A percentile compares a stretch with the other conserved stretches of the same genome.
phyloP scores from a whole-genome alignment of 805 yeast genomes.

The Candida sithepensis region DNA sequence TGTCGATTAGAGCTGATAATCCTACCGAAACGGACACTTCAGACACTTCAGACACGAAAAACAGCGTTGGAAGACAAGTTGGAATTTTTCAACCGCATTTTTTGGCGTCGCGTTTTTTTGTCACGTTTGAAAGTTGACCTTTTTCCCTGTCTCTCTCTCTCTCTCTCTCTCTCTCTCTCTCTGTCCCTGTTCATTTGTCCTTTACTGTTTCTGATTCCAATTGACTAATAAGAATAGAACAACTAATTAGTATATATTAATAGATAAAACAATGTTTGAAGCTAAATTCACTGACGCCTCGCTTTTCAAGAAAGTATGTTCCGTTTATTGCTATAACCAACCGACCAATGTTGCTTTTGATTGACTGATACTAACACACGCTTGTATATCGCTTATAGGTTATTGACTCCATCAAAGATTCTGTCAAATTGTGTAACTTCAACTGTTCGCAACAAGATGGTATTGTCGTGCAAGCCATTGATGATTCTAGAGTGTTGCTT shows the following conservation, averaged over 20 bases:
- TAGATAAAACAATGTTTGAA: constrained; percentile 69
- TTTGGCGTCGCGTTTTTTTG: neutral
- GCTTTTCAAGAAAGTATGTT: constrained; percentile 72
- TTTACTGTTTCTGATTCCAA: no score
- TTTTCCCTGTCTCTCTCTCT: no score
- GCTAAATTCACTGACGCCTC: constrained; percentile 94
- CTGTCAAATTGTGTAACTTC: constrained; percentile 93
- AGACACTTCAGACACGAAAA: no score
- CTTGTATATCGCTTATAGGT: constrained; percentile 38
- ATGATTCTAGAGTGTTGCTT: constrained; percentile 90
- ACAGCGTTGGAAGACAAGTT: no score
- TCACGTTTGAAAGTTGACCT: neutral
- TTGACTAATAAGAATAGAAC: no score
- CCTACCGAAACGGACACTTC: no score
- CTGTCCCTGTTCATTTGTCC: no score
- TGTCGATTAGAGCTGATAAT: no score
- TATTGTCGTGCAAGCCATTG: constrained; percentile 94
- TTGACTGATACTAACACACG: constrained; percentile 5
- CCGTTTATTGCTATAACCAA: no score
- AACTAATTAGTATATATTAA: no score
- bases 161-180: no score
- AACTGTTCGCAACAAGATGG: constrained; percentile 90
- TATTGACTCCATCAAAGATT: constrained; percentile 90
- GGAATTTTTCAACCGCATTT: no score
- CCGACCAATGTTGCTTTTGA: neutral